A percentile compares a stretch with the other conserved stretches of the same genome.
These are phyloP conservation scores for Cadophora gregata DNA, from an alignment of 2,329 filamentous ascomycete genomes.

Conservation along the genomic window DNA sequence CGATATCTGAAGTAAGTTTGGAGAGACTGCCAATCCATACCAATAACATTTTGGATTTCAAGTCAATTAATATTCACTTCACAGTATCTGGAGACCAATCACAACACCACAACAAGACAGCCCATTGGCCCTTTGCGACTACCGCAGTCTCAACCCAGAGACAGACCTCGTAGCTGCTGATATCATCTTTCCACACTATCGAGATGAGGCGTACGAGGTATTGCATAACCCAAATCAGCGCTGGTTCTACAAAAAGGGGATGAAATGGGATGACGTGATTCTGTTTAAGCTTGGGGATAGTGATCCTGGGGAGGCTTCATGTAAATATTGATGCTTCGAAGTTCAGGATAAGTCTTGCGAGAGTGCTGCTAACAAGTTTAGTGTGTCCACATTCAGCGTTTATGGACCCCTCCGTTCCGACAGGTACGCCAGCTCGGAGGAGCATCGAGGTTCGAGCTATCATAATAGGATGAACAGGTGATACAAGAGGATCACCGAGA, in stretches of 20 bases:
- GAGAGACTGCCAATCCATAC: neutral
- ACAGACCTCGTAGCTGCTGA: neutral
- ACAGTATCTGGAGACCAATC: neutral
- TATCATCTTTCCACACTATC: neutral
- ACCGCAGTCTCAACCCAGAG: neutral
- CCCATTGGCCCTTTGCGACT: neutral
- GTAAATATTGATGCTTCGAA: neutral
- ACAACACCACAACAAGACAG: neutral
- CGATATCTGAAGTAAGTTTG: neutral
- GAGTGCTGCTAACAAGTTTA: neutral
- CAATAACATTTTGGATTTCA: neutral
- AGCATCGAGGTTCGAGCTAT: slow-evolving; percentile 19
- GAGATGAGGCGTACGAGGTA: neutral
- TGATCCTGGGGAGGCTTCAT: neutral
- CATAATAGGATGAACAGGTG: neutral
- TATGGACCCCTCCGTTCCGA: slow-evolving; percentile 6
- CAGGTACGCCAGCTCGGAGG: slow-evolving; percentile 5
- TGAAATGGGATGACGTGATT: neutral
- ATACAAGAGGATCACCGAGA: too few relatives aligned
- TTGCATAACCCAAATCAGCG: neutral
- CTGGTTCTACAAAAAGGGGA: neutral
- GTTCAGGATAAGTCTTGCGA: neutral
- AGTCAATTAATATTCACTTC: neutral
- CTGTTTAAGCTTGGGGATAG: neutral
- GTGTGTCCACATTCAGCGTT: slow-evolving; percentile 18